These are phyloP conservation scores for Tricholoma flavovirens DNA, from an alignment of 768 basidiomycete genomes.

Conservation along the genomic window DNA sequence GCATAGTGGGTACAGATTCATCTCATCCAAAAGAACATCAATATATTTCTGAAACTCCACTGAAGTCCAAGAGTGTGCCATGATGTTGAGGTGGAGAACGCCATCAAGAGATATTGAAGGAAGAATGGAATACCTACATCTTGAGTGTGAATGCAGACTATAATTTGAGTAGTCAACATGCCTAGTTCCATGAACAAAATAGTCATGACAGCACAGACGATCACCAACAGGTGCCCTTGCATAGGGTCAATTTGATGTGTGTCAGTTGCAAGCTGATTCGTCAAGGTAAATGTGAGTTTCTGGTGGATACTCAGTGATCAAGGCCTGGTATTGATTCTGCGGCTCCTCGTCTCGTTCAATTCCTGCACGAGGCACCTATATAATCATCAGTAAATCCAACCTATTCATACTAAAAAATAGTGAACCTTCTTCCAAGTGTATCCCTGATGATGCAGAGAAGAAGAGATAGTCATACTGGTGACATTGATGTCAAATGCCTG, in stretches of 20 bases:
- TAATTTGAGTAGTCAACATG: neutral
- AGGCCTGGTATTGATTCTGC: neutral
- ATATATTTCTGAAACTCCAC: neutral
- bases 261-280: neutral
- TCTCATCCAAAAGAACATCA: conserved; percentile 7
- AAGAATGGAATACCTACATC: neutral
- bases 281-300: neutral
- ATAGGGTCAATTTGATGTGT: neutral
- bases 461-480: neutral
- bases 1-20: conserved; percentile 23
- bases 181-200: neutral
- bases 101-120: neutral
- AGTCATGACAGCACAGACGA: neutral
- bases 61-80: neutral
- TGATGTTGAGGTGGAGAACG: neutral
- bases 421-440: neutral
- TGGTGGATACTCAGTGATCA: neutral
- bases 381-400: neutral
- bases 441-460: neutral
- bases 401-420: neutral
- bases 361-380: neutral
- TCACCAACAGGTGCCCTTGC: neutral
- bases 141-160: neutral
- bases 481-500: neutral
- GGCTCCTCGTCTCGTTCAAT: neutral